Evolutionary conservation across 75 land plant species (phyloP).

Genomic region (Ceratopteris richardii): DNA sequence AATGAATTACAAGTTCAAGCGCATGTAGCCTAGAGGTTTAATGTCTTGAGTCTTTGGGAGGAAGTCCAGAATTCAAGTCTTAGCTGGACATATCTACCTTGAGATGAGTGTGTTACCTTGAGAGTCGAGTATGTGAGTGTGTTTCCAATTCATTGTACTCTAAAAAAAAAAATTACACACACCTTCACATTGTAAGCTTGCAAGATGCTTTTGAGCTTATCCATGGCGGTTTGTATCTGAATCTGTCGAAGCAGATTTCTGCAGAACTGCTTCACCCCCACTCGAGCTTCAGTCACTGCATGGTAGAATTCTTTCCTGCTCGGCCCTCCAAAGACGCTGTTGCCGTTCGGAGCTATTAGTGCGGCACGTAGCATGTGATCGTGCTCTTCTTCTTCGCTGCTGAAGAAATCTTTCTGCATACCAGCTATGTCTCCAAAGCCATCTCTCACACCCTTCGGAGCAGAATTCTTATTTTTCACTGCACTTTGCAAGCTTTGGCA

Average conservation of each 20-base stretch:
- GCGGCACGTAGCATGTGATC: constrained; percentile 9
- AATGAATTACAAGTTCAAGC: too few species aligned
- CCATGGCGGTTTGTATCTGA: constrained; percentile 39
- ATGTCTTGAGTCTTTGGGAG: too few species aligned
- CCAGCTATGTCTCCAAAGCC: constrained; percentile 8
- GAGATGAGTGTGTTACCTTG: too few species aligned
- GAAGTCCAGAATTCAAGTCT: too few species aligned
- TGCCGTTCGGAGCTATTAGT: constrained; percentile 29
- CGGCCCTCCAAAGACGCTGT: constrained; percentile 26
- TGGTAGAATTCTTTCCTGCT: constrained; percentile 71
- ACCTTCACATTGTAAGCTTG: constrained; percentile 46
- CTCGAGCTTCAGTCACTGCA: constrained; percentile 62
- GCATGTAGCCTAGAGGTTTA: too few species aligned
- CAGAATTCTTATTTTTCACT: constrained; percentile 27
- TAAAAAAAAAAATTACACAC: too few species aligned
- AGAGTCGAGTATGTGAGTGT: too few species aligned
- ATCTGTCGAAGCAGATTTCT: constrained; percentile 48
- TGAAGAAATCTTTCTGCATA: constrained; percentile 13
- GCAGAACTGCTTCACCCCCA: constrained; percentile 66
- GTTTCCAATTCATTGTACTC: too few species aligned
- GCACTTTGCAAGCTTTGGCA: constrained; percentile 60
- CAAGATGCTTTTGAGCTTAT: constrained; percentile 45
- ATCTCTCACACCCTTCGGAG: constrained; percentile 15
- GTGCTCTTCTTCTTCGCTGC: constrained; percentile 21
- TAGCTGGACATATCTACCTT: too few species aligned